Percentiles rank a stretch among this genome's conserved stretches.
Conservation (phyloP, 2,329 filamentous ascomycete genomes). For the Myriangium duriaei region DNA sequence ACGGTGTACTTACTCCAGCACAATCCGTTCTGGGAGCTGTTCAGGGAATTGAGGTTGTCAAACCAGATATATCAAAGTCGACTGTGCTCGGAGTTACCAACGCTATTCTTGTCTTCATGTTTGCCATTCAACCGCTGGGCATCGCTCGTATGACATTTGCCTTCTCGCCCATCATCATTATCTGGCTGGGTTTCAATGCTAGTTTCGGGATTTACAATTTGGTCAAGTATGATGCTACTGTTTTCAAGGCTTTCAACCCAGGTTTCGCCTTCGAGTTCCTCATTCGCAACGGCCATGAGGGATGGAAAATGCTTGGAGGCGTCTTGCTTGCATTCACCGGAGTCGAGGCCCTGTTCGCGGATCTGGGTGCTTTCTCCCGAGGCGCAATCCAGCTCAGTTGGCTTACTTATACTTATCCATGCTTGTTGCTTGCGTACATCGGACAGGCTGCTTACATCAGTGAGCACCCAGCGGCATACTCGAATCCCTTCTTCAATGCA, state of each 20-base stretch:
- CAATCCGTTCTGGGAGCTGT: constrained; percentile 59
- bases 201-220: constrained; percentile 50
- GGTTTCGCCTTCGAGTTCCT: constrained; percentile 51
- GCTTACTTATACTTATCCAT: constrained; percentile 49
- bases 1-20: constrained; percentile 56
- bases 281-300: constrained; percentile 43
- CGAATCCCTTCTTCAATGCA: constrained; percentile 63
- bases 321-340: constrained; percentile 64
- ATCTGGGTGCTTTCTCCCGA: constrained; percentile 61
- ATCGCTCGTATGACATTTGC: constrained; percentile 45
- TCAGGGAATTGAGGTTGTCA: constrained; percentile 49
- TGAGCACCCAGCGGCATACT: constrained; percentile 45
- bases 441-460: constrained; percentile 66
- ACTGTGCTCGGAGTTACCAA: constrained; percentile 53
- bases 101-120: constrained; percentile 51
- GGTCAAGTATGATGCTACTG: constrained; percentile 32
- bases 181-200: constrained; percentile 55
- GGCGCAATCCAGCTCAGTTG: constrained; percentile 59
- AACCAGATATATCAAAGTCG: constrained; percentile 40
- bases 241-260: constrained; percentile 41
- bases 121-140: constrained; percentile 52
- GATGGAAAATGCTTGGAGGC: constrained; percentile 53
- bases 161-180: constrained; percentile 54
- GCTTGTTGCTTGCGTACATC: constrained; percentile 52
- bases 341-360: constrained; percentile 68